Conservation (phyloP, 179 eudicot genomes). For the Patellifolia procumbens region DNA sequence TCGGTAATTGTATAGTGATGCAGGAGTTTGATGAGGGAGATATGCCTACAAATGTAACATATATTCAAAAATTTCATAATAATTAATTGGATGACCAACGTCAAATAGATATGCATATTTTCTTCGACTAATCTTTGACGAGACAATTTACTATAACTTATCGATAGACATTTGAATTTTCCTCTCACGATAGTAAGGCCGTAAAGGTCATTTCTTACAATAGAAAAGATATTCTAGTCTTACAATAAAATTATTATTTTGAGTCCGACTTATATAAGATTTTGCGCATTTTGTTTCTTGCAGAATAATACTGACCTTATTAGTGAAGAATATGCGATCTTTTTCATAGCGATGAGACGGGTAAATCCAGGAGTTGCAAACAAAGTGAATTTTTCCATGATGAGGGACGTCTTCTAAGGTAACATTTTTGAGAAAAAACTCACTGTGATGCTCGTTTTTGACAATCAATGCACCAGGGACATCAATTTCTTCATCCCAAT, state of each 20-base stretch:
- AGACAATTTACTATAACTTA: too few species aligned
- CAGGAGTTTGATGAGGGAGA: slow-evolving; percentile 67
- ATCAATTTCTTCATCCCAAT: slow-evolving; percentile 46
- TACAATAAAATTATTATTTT: too few species aligned
- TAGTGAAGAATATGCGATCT: slow-evolving; percentile 54
- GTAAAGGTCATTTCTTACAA: too few species aligned
- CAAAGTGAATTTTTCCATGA: slow-evolving; percentile 38
- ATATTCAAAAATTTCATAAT: not conserved
- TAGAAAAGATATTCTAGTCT: too few species aligned
- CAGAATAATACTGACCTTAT: slow-evolving; percentile 34
- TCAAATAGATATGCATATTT: not conserved
- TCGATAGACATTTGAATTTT: too few species aligned
- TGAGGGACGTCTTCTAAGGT: slow-evolving; percentile 46
- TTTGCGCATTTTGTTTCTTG: too few species aligned
- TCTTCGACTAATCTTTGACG: too few species aligned
- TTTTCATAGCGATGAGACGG: slow-evolving; percentile 35
- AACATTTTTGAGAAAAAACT: slow-evolving; percentile 51
- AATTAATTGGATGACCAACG: not conserved
- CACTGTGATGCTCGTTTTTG: slow-evolving; percentile 41
- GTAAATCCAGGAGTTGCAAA: slow-evolving; percentile 65
- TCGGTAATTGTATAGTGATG: slow-evolving; percentile 40
- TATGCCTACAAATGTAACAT: slow-evolving; percentile 41
- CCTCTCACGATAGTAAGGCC: too few species aligned
- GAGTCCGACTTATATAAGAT: too few species aligned
- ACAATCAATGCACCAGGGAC: slow-evolving; percentile 51